Evolutionary conservation across 352 stramenopile species (phyloP).

Genomic region (Phytophthora colocasiae): DNA sequence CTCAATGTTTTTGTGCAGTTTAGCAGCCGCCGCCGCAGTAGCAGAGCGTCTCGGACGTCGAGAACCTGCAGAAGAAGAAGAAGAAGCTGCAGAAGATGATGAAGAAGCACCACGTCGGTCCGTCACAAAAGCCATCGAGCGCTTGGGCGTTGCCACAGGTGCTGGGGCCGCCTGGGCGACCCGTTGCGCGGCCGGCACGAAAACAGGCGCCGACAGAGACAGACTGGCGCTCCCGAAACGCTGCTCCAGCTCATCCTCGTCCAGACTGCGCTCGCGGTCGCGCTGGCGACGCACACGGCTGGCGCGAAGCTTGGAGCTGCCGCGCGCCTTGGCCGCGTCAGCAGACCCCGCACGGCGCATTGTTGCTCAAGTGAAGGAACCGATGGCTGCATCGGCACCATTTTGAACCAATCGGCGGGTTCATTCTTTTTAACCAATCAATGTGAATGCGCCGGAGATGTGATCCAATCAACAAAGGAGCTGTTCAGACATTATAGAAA

Average conservation of each 20-base stretch:
- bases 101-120: constrained; percentile 26
- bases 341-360: constrained; percentile 13
- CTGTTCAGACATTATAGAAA: too few relatives aligned
- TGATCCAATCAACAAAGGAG: too few relatives aligned
- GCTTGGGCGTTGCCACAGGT: constrained; percentile 18
- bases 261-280: constrained; percentile 53
- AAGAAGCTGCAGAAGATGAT: not conserved
- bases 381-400: not conserved
- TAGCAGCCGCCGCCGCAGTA: constrained; percentile 17
- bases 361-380: constrained; percentile 2
- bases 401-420: too few relatives aligned
- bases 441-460: too few relatives aligned
- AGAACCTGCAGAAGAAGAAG: not conserved
- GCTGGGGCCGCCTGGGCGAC: constrained; percentile 5
- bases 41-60: constrained; percentile 22
- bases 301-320: constrained; percentile 64
- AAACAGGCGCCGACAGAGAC: constrained; percentile 63
- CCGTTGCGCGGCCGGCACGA: constrained; percentile 45
- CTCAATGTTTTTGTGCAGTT: constrained; percentile 38
- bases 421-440: too few relatives aligned
- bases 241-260: constrained; percentile 70
- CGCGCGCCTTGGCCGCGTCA: constrained; percentile 18
- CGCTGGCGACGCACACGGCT: constrained; percentile 66
- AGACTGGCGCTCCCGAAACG: constrained; percentile 52
- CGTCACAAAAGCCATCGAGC: constrained; percentile 67